A percentile compares a stretch with the other conserved stretches of the same genome.
Conservation (phyloP, 352 stramenopile species). For the Phytophthora macrochlamydospora region DNA sequence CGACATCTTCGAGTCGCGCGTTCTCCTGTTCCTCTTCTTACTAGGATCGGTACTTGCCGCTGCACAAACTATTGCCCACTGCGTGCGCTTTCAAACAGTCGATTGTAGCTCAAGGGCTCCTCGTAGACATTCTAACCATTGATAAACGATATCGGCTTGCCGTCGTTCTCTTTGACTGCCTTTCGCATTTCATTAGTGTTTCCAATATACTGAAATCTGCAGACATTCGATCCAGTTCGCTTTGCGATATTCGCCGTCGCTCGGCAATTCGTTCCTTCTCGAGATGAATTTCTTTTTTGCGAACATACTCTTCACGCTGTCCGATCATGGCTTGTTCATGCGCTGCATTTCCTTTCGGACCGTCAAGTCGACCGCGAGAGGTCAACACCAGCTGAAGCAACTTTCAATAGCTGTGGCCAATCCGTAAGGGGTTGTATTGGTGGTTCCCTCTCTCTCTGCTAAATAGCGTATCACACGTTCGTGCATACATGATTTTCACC, state of each 20-base stretch:
- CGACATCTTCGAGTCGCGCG: constrained; percentile 50
- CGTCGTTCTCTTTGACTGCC: constrained; percentile 37
- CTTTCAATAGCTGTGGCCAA: constrained; percentile 46
- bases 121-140: constrained; percentile 55
- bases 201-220: constrained; percentile 61
- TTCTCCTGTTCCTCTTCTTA: constrained; percentile 64
- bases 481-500: constrained; percentile 84
- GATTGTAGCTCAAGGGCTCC: constrained; percentile 62
- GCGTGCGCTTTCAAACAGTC: constrained; percentile 60
- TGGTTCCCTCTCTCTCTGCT: constrained; percentile 45
- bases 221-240: constrained; percentile 43
- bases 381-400: constrained; percentile 57
- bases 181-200: constrained; percentile 46
- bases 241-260: constrained; percentile 43
- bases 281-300: constrained; percentile 28
- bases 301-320: constrained; percentile 36
- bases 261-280: constrained; percentile 41
- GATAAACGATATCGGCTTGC: constrained; percentile 15
- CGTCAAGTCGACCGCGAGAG: constrained; percentile 60
- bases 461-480: constrained; percentile 66
- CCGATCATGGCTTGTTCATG: constrained; percentile 37
- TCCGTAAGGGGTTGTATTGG: constrained; percentile 47
- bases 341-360: constrained; percentile 45
- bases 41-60: constrained; percentile 55
- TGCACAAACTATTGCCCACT: constrained; percentile 60